These are phyloP conservation scores for Bauhinia variegata DNA, from an alignment of 306 rosid species.

Conservation along the genomic window DNA sequence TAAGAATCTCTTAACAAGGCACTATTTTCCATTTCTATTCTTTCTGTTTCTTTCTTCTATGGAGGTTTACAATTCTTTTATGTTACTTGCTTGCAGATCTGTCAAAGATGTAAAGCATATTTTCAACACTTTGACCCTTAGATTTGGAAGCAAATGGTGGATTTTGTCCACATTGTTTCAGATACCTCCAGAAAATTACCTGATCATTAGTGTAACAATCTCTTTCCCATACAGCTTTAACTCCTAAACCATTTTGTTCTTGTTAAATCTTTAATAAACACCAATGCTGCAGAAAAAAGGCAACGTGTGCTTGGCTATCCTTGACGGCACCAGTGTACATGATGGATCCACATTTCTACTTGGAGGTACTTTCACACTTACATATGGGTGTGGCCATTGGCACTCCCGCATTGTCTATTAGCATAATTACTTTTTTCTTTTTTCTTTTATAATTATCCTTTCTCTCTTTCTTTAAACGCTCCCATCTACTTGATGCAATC, in stretches of 20 bases:
- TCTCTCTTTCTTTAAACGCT: too few species aligned
- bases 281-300: conserved; percentile 63
- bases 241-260: conserved; percentile 22
- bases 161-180: conserved; percentile 58
- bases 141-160: conserved; percentile 79
- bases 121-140: conserved; percentile 70
- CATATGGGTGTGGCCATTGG: too few species aligned
- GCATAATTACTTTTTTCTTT: too few species aligned
- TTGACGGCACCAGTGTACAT: conserved; percentile 69
- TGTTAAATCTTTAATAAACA: conserved; percentile 21
- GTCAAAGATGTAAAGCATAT: conserved; percentile 63
- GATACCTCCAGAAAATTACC: conserved; percentile 77
- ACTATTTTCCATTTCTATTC: background rate
- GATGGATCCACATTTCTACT: conserved; percentile 76
- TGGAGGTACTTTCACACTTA: conserved; percentile 59
- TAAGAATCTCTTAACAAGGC: background rate
- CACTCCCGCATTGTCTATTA: too few species aligned
- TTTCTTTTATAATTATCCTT: too few species aligned
- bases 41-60: conserved; percentile 8
- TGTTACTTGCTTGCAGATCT: conserved; percentile 54
- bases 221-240: conserved; percentile 18
- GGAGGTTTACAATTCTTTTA: background rate
- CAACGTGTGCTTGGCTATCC: conserved; percentile 81
- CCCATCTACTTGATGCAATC: too few species aligned
- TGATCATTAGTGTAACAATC: conserved; percentile 61